Conservation (phyloP, 768 basidiomycete genomes). For the Hysterangium stoloniferum region DNA sequence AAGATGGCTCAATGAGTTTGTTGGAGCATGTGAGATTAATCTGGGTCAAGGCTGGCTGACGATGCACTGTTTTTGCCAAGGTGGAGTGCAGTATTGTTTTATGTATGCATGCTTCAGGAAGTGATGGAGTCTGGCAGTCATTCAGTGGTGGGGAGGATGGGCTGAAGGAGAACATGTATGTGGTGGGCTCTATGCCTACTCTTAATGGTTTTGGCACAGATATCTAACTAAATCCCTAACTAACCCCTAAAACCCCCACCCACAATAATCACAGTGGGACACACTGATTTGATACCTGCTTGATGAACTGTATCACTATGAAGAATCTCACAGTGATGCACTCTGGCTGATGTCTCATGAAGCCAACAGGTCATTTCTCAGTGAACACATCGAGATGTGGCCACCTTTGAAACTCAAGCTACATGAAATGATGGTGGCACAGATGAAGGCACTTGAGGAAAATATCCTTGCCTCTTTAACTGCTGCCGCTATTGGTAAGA, state of each 20-base stretch:
- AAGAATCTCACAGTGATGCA: no score
- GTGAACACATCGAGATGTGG: no score
- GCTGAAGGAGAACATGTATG: neutral
- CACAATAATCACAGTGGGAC: slow-evolving; percentile 13
- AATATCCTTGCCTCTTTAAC: no score
- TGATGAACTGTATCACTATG: no score
- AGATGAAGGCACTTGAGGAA: no score
- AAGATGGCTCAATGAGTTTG: slow-evolving; percentile 24
- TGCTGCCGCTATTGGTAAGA: no score
- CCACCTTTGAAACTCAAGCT: no score
- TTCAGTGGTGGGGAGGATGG: slow-evolving; percentile 31
- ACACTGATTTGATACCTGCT: slow-evolving; percentile 16
- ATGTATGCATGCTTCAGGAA: slow-evolving; percentile 25
- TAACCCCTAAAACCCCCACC: neutral
- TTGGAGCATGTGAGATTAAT: slow-evolving; percentile 16
- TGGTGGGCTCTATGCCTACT: neutral
- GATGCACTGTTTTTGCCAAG: slow-evolving; percentile 16
- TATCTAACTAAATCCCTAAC: neutral
- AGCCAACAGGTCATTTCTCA: no score
- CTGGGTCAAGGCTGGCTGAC: slow-evolving; percentile 25
- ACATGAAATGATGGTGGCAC: no score
- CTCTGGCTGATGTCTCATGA: no score
- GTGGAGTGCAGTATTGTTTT: slow-evolving; percentile 5
- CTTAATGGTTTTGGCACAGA: neutral
- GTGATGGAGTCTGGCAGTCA: slow-evolving; percentile 28